These are phyloP conservation scores for Tolypocladium tundrense DNA, from an alignment of 2,329 filamentous ascomycete species.

Conservation along the genomic window DNA sequence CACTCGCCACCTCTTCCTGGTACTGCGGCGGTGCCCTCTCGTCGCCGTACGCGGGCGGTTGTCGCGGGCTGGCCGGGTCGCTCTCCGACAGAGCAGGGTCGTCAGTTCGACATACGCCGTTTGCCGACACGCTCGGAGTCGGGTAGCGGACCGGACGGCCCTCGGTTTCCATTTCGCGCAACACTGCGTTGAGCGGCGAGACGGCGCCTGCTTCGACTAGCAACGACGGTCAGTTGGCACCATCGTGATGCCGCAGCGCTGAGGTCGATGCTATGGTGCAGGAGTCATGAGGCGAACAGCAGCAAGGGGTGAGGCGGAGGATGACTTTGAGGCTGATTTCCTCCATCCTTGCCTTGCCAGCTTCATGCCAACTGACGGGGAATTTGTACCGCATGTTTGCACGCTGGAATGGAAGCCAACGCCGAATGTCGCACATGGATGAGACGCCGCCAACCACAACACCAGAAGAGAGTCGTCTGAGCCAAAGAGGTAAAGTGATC, in stretches of 20 bases:
- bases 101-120: constrained; percentile 1
- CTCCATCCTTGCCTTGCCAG: background rate
- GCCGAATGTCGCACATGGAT: background rate
- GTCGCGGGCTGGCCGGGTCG: constrained; percentile 5
- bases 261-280: background rate
- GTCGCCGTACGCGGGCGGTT: constrained; percentile 10
- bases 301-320: background rate
- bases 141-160: constrained; percentile 4
- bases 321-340: background rate
- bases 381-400: background rate
- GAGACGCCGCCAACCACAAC: background rate
- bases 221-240: background rate
- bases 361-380: background rate
- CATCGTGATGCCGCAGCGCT: background rate
- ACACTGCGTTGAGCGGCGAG: background rate
- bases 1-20: constrained; percentile 2
- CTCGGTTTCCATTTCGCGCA: constrained; percentile 6
- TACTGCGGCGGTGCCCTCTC: constrained; percentile 9
- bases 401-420: background rate
- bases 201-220: background rate
- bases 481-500: background rate
- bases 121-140: constrained; percentile 1
- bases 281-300: background rate
- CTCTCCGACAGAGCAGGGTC: constrained; percentile 7
- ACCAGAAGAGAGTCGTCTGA: background rate